These are phyloP conservation scores for Teunomyces tritomae DNA, from an alignment of 805 yeast species.

Conservation along the genomic window DNA sequence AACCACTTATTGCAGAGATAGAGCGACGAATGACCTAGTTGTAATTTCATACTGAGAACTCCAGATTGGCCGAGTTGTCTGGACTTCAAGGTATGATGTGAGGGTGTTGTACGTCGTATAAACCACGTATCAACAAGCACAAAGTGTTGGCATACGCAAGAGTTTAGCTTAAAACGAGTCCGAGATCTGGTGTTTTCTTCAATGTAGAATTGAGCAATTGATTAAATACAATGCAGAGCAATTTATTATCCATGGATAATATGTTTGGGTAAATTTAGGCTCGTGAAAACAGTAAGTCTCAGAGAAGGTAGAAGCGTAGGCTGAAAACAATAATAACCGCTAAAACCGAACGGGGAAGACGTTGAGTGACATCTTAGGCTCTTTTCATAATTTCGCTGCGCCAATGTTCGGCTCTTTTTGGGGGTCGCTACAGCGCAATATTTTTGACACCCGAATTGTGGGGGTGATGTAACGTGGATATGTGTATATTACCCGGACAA, in stretches of 20 bases:
- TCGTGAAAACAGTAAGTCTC: no score
- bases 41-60: not conserved
- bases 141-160: no score
- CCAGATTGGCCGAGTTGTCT: not conserved
- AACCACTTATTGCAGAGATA: no score
- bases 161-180: no score
- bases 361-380: not conserved
- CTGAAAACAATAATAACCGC: not conserved
- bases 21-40: not conserved
- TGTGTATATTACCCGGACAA: not conserved
- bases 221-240: no score
- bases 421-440: not conserved
- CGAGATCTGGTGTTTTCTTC: no score
- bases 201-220: no score
- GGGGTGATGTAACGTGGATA: not conserved
- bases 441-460: not conserved
- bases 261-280: no score
- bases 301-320: not conserved
- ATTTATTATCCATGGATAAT: no score
- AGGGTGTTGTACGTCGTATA: no score
- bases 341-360: conserved; percentile 1
- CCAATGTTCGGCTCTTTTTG: not conserved
- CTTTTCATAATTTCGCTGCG: not conserved
- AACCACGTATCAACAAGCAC: no score
- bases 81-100: no score